Base-by-base conservation (phyloP, 331 rosid genomes). In the Spiraea crenata region DNA sequence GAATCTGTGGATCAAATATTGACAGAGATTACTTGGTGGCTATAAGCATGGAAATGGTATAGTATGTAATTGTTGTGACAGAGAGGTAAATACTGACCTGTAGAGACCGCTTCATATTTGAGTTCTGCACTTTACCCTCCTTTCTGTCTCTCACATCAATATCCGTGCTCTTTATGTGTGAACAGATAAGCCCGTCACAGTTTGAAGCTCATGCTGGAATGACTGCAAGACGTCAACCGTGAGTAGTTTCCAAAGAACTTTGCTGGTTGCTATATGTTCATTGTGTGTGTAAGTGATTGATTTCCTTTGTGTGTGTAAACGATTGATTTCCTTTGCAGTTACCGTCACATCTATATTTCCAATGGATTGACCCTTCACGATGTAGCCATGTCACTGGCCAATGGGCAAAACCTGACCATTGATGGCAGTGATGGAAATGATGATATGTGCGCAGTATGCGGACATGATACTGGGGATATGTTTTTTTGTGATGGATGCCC, bases 341-440 rank as follows among this genome's bases (percentile, higher is more conserved):
- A 95, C 70, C 98, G 97, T 41, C 99, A 91, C 87, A 91, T 95
- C 73, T 95, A 95, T 76, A 88, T 89, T 34, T 84, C 98, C 75
- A 95, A 88, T 73, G 99, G 99, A 75, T 80, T 95, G 72, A 89
- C 99, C 4, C 99, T 95, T 60, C 99, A 95, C 54, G 99, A 95
- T 79, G 91, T 95, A 81, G 96, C 99, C 35, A 91, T 86, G 52
- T 95, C 99, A 20, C 77, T 95, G 89, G 91, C 97, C 69, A 91
- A 80, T 78, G 99, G 99, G 60, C 99, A 91, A 79, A 91, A 85
- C 73, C 87, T 91, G 77, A 89, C 93, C 49, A 83, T 96, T 0
- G 99, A 96, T 68, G 90, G 83, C 85, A 89, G 99, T 80, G 99
- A 95, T 70, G 91, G 86, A 82, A 91, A 95, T 81, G 99, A 95